Evolutionary conservation across 83 land plant species (phyloP), one percentile per base, ranked within the genome.

Genomic region (Larix sibirica): DNA sequence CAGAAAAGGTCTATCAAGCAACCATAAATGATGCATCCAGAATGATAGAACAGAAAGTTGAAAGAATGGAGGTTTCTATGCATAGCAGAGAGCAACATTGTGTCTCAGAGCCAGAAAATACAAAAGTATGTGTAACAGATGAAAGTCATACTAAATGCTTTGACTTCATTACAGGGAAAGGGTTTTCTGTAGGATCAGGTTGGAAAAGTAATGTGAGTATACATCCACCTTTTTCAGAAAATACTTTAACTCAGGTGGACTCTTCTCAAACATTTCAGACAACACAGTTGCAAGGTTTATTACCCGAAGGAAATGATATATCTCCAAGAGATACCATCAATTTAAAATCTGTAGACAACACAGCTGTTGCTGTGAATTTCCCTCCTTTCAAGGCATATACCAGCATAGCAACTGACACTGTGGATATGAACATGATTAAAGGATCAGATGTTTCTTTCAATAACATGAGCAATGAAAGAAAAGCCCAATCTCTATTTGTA

Each of bases 291-390:
- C 77, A 42, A 73, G 77, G 77, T 10, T 73, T n/a, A 42, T 21
- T 73, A 73, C 24, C n/a, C n/a, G 77, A 73, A 73, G 77, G 23
- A 73, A 73, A n/a, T 71, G 76, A 71, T 40, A 40, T 71, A 4
- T 6, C 38, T 40, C 76, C 54, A 36, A 40, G 76, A 71, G 47
- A 71, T 42, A 10, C 47, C 54, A 71, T 40, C 21, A 20, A 71
- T 20, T 18, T 36, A 71, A 71, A 40, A 36, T 3, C 42, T 71
- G 13, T 8, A 40, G 76, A 40, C 3, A 71, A 47, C 17, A 71
- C n/a, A 20, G 54, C 24, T 20, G 76, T 71, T 20, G 21, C 54
- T 20, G 50, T 7, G 50, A 71, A 71, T 71, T 20, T 36, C 21
- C 54, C 18, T 71, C 76, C 76, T 40, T 18, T 40, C 42, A 42